Evolutionary conservation across 805 yeast species (phyloP), one percentile per base, ranked within the genome.

Genomic region (Ogataea minuta): DNA sequence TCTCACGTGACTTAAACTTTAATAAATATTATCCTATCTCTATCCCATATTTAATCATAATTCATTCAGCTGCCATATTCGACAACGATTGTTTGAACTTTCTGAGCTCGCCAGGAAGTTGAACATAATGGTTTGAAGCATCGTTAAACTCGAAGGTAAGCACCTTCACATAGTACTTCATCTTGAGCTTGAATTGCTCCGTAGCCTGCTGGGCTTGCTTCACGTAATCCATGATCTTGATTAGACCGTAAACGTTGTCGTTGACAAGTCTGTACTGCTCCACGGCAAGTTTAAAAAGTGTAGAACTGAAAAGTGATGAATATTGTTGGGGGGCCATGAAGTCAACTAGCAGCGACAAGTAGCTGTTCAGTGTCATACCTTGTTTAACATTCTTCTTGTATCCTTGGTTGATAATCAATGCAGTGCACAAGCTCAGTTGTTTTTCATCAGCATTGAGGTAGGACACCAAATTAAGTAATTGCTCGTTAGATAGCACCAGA

Each of bases 201-300:
- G 41, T 19, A 13, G 19, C 15, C 9, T 16, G 31, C 21, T 28
- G 14, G 16, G 19, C 19, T 23, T 6, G 27, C 15, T 43, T 42
- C 23, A 50, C 12, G 19, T 32, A 33, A 6, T 47, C 46, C 29
- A 62, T 48, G 13, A 56, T 48, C 41, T 59, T 59, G 42, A 59
- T 52, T 23, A 64, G 50, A 1, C 67, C 67, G 45, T 63, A 63
- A 17, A 63, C 50, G 42, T 62, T 64, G 39, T 63, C 67, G 23
- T 39, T 53, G 13, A 56, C 36, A 30, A 64, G 44, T 43, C 67
- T 53, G 45, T 59, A 64, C 35, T 61, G 57, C 48, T 64, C 66
- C 35, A 62, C 50, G 3, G 58, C 50, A 23, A 35, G 26, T 34
- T 54, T 61, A 49, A 60, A 63, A 20, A 60, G 50, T 6, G 43